Percentiles rank a stretch among this genome's conserved stretches.
phyloP scores from a whole-genome alignment of 73 alveolate species.

The Blepharisma japonicum region DNA sequence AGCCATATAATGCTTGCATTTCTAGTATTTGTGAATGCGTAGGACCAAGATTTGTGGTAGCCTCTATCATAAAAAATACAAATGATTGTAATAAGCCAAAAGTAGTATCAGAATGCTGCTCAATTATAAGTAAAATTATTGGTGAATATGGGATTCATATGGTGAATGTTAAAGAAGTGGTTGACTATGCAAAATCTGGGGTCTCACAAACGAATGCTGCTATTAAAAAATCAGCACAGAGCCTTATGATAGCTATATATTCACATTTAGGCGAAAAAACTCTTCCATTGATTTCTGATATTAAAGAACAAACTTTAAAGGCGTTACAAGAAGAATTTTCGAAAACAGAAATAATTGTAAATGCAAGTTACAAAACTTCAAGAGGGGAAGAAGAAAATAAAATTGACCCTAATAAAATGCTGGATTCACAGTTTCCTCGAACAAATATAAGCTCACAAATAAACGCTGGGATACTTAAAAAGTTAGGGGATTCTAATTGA shows the following conservation, averaged over 20 bases:
- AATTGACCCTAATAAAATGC: slow-evolving; percentile 42
- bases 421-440: slow-evolving; percentile 71
- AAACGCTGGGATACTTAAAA: slow-evolving; percentile 57
- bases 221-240: slow-evolving; percentile 72
- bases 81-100: slow-evolving; percentile 59
- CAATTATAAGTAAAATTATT: slow-evolving; percentile 48
- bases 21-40: slow-evolving; percentile 57
- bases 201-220: slow-evolving; percentile 63
- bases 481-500: slow-evolving; percentile 80
- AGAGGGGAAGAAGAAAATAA: slow-evolving; percentile 65
- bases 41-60: slow-evolving; percentile 58
- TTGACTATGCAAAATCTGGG: slow-evolving; percentile 63
- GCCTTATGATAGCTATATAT: slow-evolving; percentile 64
- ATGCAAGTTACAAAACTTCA: slow-evolving; percentile 53
- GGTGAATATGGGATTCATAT: slow-evolving; percentile 61
- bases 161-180: slow-evolving; percentile 74
- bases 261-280: slow-evolving; percentile 72
- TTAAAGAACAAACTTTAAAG: slow-evolving; percentile 79
- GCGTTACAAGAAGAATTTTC: slow-evolving; percentile 70
- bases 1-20: slow-evolving; percentile 43
- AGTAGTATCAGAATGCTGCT: slow-evolving; percentile 63
- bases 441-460: slow-evolving; percentile 66
- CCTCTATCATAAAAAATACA: slow-evolving; percentile 45
- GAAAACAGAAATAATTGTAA: slow-evolving; percentile 48
- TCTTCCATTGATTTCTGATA: slow-evolving; percentile 66